phyloP scores from a whole-genome alignment of 2,329 filamentous ascomycete genomes.

The Verticillium dahliae region DNA sequence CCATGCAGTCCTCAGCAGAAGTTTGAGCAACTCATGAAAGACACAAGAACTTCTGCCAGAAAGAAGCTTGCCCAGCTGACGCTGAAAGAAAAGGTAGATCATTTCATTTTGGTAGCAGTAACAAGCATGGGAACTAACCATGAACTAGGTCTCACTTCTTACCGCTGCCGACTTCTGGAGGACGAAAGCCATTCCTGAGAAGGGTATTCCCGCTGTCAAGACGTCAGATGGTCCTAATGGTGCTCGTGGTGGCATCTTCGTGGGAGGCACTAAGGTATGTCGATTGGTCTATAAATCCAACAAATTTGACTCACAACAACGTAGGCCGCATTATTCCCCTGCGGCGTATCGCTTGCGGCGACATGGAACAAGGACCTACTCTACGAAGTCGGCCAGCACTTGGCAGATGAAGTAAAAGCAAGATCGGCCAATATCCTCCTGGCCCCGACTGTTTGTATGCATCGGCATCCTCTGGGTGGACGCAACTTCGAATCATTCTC shows the following conservation, averaged over 20 bases:
- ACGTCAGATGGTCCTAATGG: slow-evolving; percentile 66
- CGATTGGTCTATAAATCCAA: neutral
- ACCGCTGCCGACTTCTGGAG: slow-evolving; percentile 65
- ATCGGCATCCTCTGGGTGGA: slow-evolving; percentile 75
- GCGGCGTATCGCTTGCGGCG: slow-evolving; percentile 69
- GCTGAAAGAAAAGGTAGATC: slow-evolving; percentile 49
- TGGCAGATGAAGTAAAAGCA: slow-evolving; percentile 66
- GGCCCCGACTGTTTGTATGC: slow-evolving; percentile 75
- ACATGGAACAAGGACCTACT: slow-evolving; percentile 72
- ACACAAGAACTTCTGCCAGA: slow-evolving; percentile 33
- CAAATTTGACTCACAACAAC: neutral
- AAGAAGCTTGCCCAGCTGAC: slow-evolving; percentile 46
- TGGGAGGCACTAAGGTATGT: slow-evolving; percentile 56
- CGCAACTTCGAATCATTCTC: slow-evolving; percentile 84
- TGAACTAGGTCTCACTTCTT: slow-evolving; percentile 46
- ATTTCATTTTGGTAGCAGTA: neutral
- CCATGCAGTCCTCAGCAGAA: slow-evolving; percentile 35
- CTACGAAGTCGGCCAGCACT: slow-evolving; percentile 60
- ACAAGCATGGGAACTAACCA: neutral
- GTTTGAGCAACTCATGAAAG: slow-evolving; percentile 21
- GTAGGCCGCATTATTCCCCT: slow-evolving; percentile 71
- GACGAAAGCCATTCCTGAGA: slow-evolving; percentile 55
- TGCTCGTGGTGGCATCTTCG: slow-evolving; percentile 61
- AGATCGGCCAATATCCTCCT: slow-evolving; percentile 69
- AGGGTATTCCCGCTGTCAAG: slow-evolving; percentile 59